phyloP scores from a whole-genome alignment of 192 early-diverging fungal genomes.

The Jimgerdemannia lactiflua region DNA sequence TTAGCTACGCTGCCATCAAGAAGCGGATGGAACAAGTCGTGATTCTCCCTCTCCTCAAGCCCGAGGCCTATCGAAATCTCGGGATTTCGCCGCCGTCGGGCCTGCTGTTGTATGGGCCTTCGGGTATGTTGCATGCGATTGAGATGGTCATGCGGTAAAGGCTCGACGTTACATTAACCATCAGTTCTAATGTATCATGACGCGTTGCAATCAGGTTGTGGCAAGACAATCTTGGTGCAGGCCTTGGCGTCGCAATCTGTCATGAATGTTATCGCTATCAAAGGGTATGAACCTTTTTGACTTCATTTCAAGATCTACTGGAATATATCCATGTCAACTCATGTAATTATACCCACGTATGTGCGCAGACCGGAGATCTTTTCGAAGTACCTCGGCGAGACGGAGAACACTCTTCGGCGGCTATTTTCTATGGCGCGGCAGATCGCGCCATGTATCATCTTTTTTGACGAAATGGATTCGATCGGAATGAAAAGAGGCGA shows the following conservation, averaged over 20 bases:
- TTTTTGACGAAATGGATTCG: slow-evolving; percentile 94
- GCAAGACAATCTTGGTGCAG: slow-evolving; percentile 84
- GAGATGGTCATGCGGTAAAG: not conserved
- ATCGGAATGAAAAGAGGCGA: slow-evolving; percentile 81
- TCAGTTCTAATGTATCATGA: not conserved
- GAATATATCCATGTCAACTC: not conserved
- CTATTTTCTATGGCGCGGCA: slow-evolving; percentile 82
- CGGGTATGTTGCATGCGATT: slow-evolving; percentile 45
- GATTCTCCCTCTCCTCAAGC: slow-evolving; percentile 50
- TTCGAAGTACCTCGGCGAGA: slow-evolving; percentile 95
- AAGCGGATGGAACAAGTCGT: slow-evolving; percentile 55
- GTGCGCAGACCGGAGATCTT: slow-evolving; percentile 73
- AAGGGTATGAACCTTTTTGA: slow-evolving; percentile 53
- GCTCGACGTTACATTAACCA: no score
- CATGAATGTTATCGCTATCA: slow-evolving; percentile 84
- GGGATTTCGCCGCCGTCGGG: slow-evolving; percentile 78
- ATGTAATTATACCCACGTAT: not conserved
- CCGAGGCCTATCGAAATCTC: slow-evolving; percentile 52
- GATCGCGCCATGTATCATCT: slow-evolving; percentile 88
- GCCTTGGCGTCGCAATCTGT: slow-evolving; percentile 71
- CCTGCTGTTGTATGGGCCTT: slow-evolving; percentile 87
- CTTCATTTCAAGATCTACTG: not conserved
- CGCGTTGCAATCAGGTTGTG: slow-evolving; percentile 62
- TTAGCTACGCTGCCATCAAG: slow-evolving; percentile 60
- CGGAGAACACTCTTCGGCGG: slow-evolving; percentile 75